Base-by-base conservation (phyloP, 164 flowering plant genomes). In the Nymphaea thermarum region DNA sequence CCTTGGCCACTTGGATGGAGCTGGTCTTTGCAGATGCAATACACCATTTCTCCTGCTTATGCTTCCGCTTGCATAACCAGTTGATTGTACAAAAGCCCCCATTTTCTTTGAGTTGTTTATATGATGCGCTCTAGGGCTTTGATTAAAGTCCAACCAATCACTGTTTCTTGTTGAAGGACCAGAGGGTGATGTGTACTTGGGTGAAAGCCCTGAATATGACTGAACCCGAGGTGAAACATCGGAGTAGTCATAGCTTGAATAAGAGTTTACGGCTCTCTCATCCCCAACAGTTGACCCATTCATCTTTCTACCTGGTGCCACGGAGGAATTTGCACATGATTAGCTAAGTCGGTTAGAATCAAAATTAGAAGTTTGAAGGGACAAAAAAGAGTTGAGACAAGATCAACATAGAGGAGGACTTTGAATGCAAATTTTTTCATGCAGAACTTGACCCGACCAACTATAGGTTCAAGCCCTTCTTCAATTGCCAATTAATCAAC, bases 141-240 rank as follows among this genome's bases (percentile, higher is more conserved):
- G 82, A 77, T 74, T 83, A 75, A 80, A 82, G 67, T 84, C 86
- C 67, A 79, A 80, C 51, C 80, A 80, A 69, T 83, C 84, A 67
- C 76, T 74, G 77, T 72, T 79, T 75, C 71, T 63, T 15, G 84
- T 82, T 57, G 80, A 76, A 74, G 77, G 72, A 43, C 85, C 83
- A 7, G 68, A 57, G 59, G 71, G 70, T 53, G 73, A 67, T 4
- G 79, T 77, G 74, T 82, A 87, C 68, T 83, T 76, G 16, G 90
- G 89, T 5, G 90, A 84, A 69, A 77, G 76, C 79, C 82, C 78
- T 4, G 84, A 72, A 7, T 83, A 83, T 16, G 75, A 64, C 68
- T 77, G 87, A 67, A 71, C 60, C 79, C 79, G 63, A 7, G 86
- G 84, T 60, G 85, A 87, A 74, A 79, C 80, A 71, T 90, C 96